Evolutionary conservation across 2,329 filamentous ascomycete species (phyloP), one percentile per base, ranked within the genome.

Genomic region (Paracamarosporium sp.): DNA sequence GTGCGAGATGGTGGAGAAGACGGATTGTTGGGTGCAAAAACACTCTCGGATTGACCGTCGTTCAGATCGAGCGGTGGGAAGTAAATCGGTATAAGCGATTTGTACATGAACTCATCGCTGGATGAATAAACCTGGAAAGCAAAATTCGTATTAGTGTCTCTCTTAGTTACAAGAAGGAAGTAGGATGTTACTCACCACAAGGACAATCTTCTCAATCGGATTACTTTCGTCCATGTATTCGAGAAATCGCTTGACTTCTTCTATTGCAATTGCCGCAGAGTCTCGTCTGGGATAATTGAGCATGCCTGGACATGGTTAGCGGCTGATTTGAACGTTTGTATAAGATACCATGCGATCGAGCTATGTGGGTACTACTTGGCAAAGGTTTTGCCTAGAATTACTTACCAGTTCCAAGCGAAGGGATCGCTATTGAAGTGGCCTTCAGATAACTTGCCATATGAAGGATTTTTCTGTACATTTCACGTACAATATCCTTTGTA

Each of bases 221-320:
- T 48, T 69, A 4, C 43, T 65, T 1, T 61, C 52, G 20, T 69
- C 63, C 4, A 53, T 53, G 0, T 65, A 60, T 41, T 75, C 70
- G 1, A 76, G 55, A 31, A 72, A 76, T 1, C 62, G 59, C 31
- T 72, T 70, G 3, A 74, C 64, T 56, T 76, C 74, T 44, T 73
- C 70, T 53, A 76, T 64, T 1, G 73, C 73, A 15, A 75, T 46
- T 0, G 69, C 57, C n/a, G 70, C 70, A 17, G 62, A 64, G 36
- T 74, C 71, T 8, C 64, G 64, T 17, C 55, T 40, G 13, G 72
- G 73, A 43, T 69, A 50, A 2, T 40, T 40, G 15, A 50, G 33
- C 33, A 50, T 40, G 9, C 47, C 55, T 56, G 20, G 22, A 12
- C 5, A 8, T 15, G 31, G n/a, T 28, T n/a, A 46, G 35, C n/a